Evolutionary conservation across 352 stramenopile species (phyloP), one percentile per base, ranked within the genome.

Genomic region (Phytophthora colocasiae): DNA sequence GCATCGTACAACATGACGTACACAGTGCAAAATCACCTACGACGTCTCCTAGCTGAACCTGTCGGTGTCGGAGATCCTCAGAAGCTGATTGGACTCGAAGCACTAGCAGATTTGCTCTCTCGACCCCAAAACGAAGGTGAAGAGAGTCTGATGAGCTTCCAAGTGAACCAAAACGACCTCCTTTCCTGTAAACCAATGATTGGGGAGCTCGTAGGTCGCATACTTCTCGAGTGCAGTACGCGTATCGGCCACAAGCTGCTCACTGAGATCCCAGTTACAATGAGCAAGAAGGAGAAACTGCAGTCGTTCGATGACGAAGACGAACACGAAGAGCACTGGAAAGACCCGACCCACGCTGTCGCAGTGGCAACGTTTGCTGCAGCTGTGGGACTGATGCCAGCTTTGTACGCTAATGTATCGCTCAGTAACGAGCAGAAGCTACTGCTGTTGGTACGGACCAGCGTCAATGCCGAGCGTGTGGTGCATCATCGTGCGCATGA

Each of bases 1-100:
- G 79, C 83, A 0, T 71, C 76, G 11, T 93, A 92, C 70, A 93
- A 92, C 48, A 83, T 90, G 80, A 40, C 69, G 2, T 93, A 92
- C 52, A 73, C 69, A 0, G 52, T 95, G 1, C 73, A 93, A 24
- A 93, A 78, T 39, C 87, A 95, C 51, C 15, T 95, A 2, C 81
- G 83, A 0, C 69, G 80, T 0, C 55, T 95, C 7, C 54, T 92
- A 10, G 66, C 73, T 0, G 87, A 95, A 54, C 63, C 80, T 1
- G 72, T 90, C 22, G 84, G 77, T 11, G 72, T 91, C 15, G 85
- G 86, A 10, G 83, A 95, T 43, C 81, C 90, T 40, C 89, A 90
- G 46, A 89, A 83, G 22, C 85, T 95, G 5, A 77, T 93, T 1
- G 85, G 83, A 0, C 49, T 95, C 14, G 75, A 89, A 39, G 52